Evolutionary conservation across 768 basidiomycete genomes (phyloP), one percentile per base, ranked within the genome.

Genomic region (Paxillus ammoniavirescens): DNA sequence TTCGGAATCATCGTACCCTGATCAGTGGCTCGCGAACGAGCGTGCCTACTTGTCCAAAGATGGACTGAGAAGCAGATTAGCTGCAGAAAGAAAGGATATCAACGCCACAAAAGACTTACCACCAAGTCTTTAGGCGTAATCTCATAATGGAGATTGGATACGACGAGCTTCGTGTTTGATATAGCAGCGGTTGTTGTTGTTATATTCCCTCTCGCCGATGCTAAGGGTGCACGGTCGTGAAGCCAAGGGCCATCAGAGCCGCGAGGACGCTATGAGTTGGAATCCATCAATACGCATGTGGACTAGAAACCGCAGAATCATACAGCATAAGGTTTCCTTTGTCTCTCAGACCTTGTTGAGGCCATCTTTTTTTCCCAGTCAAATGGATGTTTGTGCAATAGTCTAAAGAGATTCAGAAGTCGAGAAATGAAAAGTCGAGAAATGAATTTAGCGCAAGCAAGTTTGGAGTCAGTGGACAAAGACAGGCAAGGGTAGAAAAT

Each of bases 1-100:
- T 66, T 73, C 72, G 74, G 75, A 74, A 69, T 65, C 69, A 71
- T 80, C 93, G 87, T 93, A 96, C 93, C 88, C 89, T 91, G 73
- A 96, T 93, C 72, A 84, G 75, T 75, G 93, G 93, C 80, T 93
- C 91, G 73, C 91, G 86, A 67, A 91, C 81, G 73, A 96, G 84
- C 76, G 90, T 91, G 77, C 93, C 93, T 72, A 91, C 86, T 70
- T 89, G 84, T 65, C 91, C 89, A 80, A 95, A 96, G 62, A 95
- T 92, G 73, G 82, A 79, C 92, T 95, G 62, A 4, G 9, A 10
- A 49, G 18, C 42, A 45, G 37, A 42, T 62, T 18, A 58, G 58
- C 5, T 31, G 43, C 10, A 52, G 7, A n/a, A 18, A 23, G 40
- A 26, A 18, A 38, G 42, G 37, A 49, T 37, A 28, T 40, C 1